Conservation (phyloP, 352 stramenopile genomes). For the Phytopythium ostracodes region DNA sequence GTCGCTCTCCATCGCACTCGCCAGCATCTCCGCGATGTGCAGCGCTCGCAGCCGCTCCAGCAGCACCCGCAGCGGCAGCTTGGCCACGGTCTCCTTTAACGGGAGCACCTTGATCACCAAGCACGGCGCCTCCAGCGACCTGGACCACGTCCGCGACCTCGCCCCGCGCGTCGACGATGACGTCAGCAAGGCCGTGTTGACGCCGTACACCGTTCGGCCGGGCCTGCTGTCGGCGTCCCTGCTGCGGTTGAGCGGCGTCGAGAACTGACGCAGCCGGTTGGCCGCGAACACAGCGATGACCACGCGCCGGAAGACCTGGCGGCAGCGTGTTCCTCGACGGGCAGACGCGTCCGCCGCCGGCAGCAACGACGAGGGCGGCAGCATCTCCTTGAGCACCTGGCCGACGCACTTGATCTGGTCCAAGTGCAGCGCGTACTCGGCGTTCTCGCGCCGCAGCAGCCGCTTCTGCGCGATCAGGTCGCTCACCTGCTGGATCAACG, state of each 20-base stretch:
- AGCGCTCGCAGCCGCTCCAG: conserved; percentile 36
- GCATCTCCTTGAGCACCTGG: conserved; percentile 51
- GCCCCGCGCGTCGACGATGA: conserved; percentile 7
- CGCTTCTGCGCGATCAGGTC: conserved; percentile 62
- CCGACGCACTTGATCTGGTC: conserved; percentile 62
- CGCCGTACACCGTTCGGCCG: conserved; percentile 22
- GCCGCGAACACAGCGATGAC: conserved; percentile 65
- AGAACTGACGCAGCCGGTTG: conserved; percentile 47
- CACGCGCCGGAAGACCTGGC: conserved; percentile 38
- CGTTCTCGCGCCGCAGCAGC: conserved; percentile 42
- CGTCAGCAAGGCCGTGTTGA: conserved; percentile 37
- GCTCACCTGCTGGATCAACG: conserved; percentile 63
- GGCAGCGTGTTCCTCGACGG: neutral
- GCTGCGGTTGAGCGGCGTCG: neutral
- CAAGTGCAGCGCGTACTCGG: conserved; percentile 33
- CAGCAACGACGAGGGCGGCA: conserved; percentile 14
- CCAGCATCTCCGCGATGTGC: conserved; percentile 23
- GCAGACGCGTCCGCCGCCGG: neutral
- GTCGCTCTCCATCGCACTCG: conserved; percentile 18
- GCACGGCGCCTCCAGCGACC: conserved; percentile 13
- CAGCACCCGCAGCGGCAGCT: conserved; percentile 23
- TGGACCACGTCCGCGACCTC: conserved; percentile 7
- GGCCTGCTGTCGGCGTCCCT: neutral
- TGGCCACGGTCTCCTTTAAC: conserved; percentile 20
- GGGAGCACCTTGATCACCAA: conserved; percentile 52